Conservation (phyloP, 2,329 filamentous ascomycete species). For the Colletotrichum destructivum region DNA sequence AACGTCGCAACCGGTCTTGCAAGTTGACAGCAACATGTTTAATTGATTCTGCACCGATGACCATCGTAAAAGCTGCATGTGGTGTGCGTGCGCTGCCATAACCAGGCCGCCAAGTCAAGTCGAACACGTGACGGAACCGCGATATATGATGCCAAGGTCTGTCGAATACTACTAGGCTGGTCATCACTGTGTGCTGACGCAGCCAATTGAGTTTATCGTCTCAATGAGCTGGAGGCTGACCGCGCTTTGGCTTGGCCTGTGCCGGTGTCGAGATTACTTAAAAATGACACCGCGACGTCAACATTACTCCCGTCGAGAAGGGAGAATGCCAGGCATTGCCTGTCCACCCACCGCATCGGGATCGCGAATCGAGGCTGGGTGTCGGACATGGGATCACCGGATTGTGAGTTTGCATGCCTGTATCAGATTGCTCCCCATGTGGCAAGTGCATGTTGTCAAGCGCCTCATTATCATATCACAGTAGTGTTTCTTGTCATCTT, state of each 20-base stretch:
- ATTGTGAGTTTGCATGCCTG: constrained; percentile 20
- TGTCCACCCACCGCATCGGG: constrained; percentile 22
- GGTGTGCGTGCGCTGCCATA: neutral
- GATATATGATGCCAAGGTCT: constrained; percentile 24
- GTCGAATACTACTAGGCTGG: constrained; percentile 9
- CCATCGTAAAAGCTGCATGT: neutral
- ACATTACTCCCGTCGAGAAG: constrained; percentile 9
- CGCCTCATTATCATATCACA: neutral
- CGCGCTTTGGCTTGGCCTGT: constrained; percentile 26
- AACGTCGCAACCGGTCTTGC: constrained; percentile 19
- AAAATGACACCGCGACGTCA: constrained; percentile 30
- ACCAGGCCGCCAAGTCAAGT: neutral
- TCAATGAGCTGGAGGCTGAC: constrained; percentile 28
- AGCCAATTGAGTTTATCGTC: constrained; percentile 36
- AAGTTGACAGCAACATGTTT: neutral
- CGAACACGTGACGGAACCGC: neutral
- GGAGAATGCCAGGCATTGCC: constrained; percentile 24
- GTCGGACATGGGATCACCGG: constrained; percentile 23
- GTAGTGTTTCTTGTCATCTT: constrained; percentile 7
- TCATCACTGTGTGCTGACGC: constrained; percentile 21
- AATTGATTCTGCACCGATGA: neutral
- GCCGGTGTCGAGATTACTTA: constrained; percentile 21
- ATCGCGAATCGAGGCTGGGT: constrained; percentile 6
- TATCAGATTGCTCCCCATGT: neutral
- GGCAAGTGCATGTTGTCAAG: neutral